Base-by-base conservation (phyloP, 495 filamentous ascomycete genomes). In the Chlorociboria aeruginascens region DNA sequence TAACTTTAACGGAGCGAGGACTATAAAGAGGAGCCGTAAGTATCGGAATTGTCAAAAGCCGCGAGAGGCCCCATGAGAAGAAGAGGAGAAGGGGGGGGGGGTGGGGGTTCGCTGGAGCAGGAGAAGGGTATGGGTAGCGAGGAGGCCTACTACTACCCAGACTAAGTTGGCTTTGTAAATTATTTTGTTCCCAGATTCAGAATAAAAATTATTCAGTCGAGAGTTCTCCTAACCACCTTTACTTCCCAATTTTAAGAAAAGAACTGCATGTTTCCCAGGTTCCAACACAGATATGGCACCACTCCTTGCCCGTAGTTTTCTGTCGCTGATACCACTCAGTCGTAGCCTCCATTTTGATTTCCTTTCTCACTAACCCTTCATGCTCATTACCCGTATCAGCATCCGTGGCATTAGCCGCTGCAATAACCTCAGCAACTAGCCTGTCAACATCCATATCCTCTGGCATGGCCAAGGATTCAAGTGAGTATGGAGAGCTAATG, bases 1-100 rank as follows among this genome's bases (percentile, higher is more conserved):
- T 11, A 51, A 46, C 29, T 36, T 51, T 40, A 49, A 35, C 37
- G 51, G 52, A 33, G 45, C 16, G 29, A 54, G 52, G 47, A 58
- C 55, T 58, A 40, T 33, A 14, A 14, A 39, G 31, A 9, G 16
- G 17, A 34, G n/a, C 40, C 32, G 51, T 58, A 48, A 58, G 55
- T 40, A 47, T 40, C 37, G 37, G 46, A 17, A 4, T 32, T 25
- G 11, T 36, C 9, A 31, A n/a, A 20, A n/a, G 6, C 31, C 13
- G 2, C 29, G 38, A 41, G 38, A 33, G 38, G n/a, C 28, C 28
- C 37, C 31, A 7, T 31, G 12, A 43, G 14, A 17, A 9, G 13
- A 25, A 39, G n/a, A 29, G 7, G 8, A 30, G 17, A 13, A 35
- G 16, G 25, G n/a, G n/a, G n/a, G n/a, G n/a, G n/a, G n/a, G n/a